phyloP scores from a whole-genome alignment of 352 stramenopile genomes.

The Pythium apleroticum region DNA sequence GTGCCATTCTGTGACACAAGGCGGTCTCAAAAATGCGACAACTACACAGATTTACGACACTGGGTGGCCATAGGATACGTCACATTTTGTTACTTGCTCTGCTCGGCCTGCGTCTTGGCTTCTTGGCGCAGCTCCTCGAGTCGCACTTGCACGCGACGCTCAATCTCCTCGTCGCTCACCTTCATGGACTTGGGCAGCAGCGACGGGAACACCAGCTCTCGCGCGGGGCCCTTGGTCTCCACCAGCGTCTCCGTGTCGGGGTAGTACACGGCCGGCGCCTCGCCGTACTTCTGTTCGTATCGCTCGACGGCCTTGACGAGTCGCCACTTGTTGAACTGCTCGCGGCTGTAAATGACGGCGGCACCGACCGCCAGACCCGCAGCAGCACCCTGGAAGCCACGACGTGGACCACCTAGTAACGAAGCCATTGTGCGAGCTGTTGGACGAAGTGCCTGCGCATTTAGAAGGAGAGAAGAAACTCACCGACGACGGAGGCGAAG shows the following conservation, averaged over 20 bases:
- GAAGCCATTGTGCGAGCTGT: no score
- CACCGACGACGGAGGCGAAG: slow-evolving; percentile 67
- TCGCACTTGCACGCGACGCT: slow-evolving; percentile 70
- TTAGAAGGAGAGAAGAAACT: no score
- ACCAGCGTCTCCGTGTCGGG: slow-evolving; percentile 59
- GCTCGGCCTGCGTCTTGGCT: slow-evolving; percentile 23
- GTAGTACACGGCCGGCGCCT: slow-evolving; percentile 59
- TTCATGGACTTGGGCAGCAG: slow-evolving; percentile 70
- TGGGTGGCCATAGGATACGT: not conserved
- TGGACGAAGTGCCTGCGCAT: no score
- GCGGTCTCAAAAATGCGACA: not conserved
- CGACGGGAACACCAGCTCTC: slow-evolving; percentile 63
- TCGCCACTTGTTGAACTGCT: slow-evolving; percentile 80
- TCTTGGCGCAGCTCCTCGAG: slow-evolving; percentile 61
- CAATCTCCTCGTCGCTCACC: slow-evolving; percentile 74
- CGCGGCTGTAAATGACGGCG: slow-evolving; percentile 57
- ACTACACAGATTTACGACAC: not conserved
- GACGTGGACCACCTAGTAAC: slow-evolving; percentile 52
- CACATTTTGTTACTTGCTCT: slow-evolving; percentile 6
- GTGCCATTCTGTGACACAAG: not conserved
- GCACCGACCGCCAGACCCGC: slow-evolving; percentile 60
- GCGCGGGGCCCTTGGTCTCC: slow-evolving; percentile 56
- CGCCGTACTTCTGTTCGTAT: slow-evolving; percentile 80
- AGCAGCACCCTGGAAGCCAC: slow-evolving; percentile 63
- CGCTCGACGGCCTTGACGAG: slow-evolving; percentile 70